Evolutionary conservation across 441 rosid species (phyloP), one percentile per base, ranked within the genome.

Genomic region (Erysimum cheiri): DNA sequence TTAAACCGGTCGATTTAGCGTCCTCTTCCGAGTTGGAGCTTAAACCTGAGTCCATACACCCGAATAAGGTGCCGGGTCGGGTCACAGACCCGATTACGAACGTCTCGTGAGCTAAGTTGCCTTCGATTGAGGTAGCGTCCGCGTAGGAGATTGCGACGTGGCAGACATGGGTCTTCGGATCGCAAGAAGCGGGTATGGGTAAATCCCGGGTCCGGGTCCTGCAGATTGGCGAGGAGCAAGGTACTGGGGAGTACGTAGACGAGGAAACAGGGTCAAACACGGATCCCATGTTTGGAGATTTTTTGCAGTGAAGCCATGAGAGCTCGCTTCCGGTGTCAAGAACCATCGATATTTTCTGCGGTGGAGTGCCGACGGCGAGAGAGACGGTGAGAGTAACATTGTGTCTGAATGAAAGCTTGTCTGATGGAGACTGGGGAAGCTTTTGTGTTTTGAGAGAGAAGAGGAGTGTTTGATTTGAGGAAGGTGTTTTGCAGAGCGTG

Each of bases 251-350:
- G 77, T 82, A 87, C 0, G 92, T 81, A 19, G 75, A 41, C 7
- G 90, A 82, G 0, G 67, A 1, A 47, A 68, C 69, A 3, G 87
- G 85, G 75, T 70, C 14, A 13, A 87, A 87, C 6, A 83, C 44
- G 57, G 85, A 76, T 12, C 80, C 81, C 0, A 67, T 50, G 62
- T 68, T 69, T 2, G 78, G 72, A 8, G 68, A 5, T 65, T 83
- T 85, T 32, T 75, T 81, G 72, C 87, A 84, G 74, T 80, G 87
- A 60, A 87, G 85, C 92, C 92, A 87, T 0, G 92, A 82, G 32
- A 87, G 90, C 57, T 87, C 89, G 60, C 92, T 87, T 50, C 92
- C 90, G 2, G 92, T 87, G 68, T 87, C 92, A 2, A 87, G 85
- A 47, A 87, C 89, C 92, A 87, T 84, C 22, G 87, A 81, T 31